phyloP scores from a whole-genome alignment of 345 rosid species.

The Gossypium ekmanianum region DNA sequence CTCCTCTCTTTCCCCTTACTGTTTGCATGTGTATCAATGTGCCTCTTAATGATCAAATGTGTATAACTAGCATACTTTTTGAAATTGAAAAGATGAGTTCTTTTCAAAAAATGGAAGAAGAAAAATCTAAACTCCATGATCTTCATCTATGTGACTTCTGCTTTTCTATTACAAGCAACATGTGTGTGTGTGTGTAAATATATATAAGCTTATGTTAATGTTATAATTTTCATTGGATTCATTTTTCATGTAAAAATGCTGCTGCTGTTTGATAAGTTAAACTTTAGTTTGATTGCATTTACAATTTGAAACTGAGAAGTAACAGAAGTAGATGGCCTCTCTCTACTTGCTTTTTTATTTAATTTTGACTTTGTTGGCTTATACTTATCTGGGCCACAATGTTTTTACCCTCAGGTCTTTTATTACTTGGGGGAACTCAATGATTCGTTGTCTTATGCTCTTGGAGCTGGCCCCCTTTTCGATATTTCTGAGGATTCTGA shows the following conservation, averaged over 20 bases:
- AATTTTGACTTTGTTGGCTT: background rate
- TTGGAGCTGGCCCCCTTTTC: conserved; percentile 93
- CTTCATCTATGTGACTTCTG: background rate
- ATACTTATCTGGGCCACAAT: background rate
- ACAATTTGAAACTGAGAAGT: background rate
- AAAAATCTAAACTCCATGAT: background rate
- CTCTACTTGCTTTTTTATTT: background rate
- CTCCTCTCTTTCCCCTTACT: background rate
- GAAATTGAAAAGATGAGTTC: background rate
- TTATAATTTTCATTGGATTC: background rate
- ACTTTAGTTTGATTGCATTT: background rate
- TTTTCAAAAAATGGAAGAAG: background rate
- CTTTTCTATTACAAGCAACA: background rate
- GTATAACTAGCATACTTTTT: background rate
- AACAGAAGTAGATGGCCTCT: background rate
- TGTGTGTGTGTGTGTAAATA: background rate
- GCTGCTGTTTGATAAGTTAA: background rate
- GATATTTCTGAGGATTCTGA: conserved; percentile 96
- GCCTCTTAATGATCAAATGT: background rate
- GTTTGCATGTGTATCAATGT: background rate
- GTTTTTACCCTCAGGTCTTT: conserved; percentile 58
- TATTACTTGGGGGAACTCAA: conserved; percentile 93
- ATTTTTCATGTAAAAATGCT: background rate
- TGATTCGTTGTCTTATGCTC: conserved; percentile 96
- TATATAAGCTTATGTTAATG: background rate